Base-by-base conservation (phyloP, 441 rosid genomes). In the Lepidium campestre region DNA sequence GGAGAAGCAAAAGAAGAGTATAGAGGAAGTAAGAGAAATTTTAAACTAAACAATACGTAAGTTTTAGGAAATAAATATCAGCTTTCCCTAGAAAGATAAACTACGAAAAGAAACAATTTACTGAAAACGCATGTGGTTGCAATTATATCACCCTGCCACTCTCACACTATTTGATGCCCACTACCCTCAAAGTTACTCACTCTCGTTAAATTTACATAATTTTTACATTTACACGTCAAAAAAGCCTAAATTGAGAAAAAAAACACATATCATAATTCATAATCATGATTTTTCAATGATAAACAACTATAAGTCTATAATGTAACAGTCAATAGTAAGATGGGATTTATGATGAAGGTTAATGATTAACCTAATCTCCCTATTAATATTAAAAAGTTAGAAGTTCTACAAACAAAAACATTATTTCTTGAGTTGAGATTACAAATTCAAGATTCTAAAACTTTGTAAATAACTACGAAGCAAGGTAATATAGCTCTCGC, bases 401-500 rank as follows among this genome's bases (percentile, higher is more conserved):
- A 57, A 50, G 17, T 19, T 3, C 48, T 41, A 49, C 17, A 27
- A 19, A 11, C 14, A 8, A 54, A 63, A 6, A 53, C 78, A 70
- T 75, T 75, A 63, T 63, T 68, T 18, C 41, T 39, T 6, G 39
- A 54, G 60, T 61, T 61, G 40, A 57, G 7, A 58, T 64, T 52
- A 75, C 75, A 65, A 36, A 58, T 35, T 79, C 62, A 83, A 62
- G 82, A 81, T 67, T 79, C 81, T 5, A 82, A 65, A 4, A 90
- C 86, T 71, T 68, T 81, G 86, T 93, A 93, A 65, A 90, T 86
- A 35, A 93, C 98, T 47, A 93, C 96, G 56, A 93, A 93, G 75
- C 98, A 93, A 32, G 97, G 96, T 57, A 93, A 86, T 65, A 93
- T 88, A 31, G 96, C 98, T 83, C 72, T 90, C 15, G 97, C 85